Base-by-base conservation (phyloP, 2,329 filamentous ascomycete genomes). In the Uncinocarpus reesii region DNA sequence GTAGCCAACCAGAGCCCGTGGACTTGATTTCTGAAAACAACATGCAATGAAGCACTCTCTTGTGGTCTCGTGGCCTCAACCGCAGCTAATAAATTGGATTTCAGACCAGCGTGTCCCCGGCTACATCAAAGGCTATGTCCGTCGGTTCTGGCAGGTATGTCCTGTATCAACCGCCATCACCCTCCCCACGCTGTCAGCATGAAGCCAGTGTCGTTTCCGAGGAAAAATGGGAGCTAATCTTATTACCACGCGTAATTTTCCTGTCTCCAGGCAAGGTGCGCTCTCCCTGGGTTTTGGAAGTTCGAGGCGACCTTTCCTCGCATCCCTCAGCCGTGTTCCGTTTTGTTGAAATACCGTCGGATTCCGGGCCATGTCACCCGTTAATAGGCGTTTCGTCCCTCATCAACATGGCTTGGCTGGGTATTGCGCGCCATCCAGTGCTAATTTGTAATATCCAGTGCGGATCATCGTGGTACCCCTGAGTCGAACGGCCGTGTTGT, bases 111-210 rank as follows among this genome's bases (percentile, higher is more conserved):
- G 88, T 49, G 73, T 96, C 23, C 86, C 88, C 1, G 92, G 90
- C 41, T 95, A 87, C 72, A 88, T 96, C 18, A 84, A 81, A 57
- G 88, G 89, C 57, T 98, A 95, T 65, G 89, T 98, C 34, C 81
- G 92, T 50, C 79, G 92, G 31, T 96, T 98, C 68, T 98, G 92
- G 92, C 92, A 98, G 81, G 90, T 93, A 75, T 59, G 83, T 66
- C 18, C 36, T 42, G 26, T 40, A 13, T 48, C 36, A 40, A 13
- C 4, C 42, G 16, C 34, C n/a, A 18, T 21, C 29, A 10, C 13
- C 3, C 28, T 23, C 6, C 13, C n/a, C 31, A 13, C 18, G 11
- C 42, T 21, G 11, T 6, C 16, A 34, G n/a, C 20, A 26, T 24
- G 11, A 8, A 36, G 13, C 24, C 36, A 24, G 26, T 37, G 52